Evolutionary conservation across 2,329 filamentous ascomycete species (phyloP), one percentile per base, ranked within the genome.

Genomic region (Aspergillus tamarii): DNA sequence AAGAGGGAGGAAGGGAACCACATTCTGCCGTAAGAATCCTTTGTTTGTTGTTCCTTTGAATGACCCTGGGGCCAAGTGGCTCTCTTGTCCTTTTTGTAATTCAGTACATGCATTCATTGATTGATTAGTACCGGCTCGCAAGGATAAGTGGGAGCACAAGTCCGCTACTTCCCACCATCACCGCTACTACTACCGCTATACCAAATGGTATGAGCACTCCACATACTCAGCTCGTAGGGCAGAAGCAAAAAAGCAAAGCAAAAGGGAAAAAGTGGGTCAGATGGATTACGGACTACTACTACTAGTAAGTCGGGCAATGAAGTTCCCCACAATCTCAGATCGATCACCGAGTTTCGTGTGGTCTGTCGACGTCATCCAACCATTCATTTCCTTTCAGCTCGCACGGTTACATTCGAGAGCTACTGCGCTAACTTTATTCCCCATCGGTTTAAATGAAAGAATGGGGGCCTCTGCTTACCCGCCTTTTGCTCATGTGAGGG

Each of bases 401-500:
- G 50, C 50, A 34, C 50, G 50, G 50, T 53, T 53, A 53, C 50
- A 53, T 34, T 53, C n/a, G 48, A 26, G 23, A 26, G 23, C 43
- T 30, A 32, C 48, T 32, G 48, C 32, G 32, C 52, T 39, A 55
- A 55, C 52, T 55, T 55, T 55, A 55, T 55, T 39, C 32, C 7
- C 32, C 32, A 39, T 53, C 21, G 12, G 16, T 26, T 52, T 16
- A 52, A 19, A 52, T 21, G 52, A 39, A 23, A 39, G 32, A 41
- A 55, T 55, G 32, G 52, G 52, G 52, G 52, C 52, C 52, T 55
- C 21, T 55, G 32, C 52, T 55, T 23, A 55, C 32, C 52, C 32
- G 11, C 32, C 52, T 52, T 34, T 55, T 19, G 52, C 34, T 55
- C 52, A 55, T 39, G 52, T 55, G 52, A 55, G 52, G 52, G 11